Percentiles rank a stretch among this genome's conserved stretches.
Evolutionary conservation across 2,329 filamentous ascomycete species (phyloP).

Genomic region (Metarhizium humberi): DNA sequence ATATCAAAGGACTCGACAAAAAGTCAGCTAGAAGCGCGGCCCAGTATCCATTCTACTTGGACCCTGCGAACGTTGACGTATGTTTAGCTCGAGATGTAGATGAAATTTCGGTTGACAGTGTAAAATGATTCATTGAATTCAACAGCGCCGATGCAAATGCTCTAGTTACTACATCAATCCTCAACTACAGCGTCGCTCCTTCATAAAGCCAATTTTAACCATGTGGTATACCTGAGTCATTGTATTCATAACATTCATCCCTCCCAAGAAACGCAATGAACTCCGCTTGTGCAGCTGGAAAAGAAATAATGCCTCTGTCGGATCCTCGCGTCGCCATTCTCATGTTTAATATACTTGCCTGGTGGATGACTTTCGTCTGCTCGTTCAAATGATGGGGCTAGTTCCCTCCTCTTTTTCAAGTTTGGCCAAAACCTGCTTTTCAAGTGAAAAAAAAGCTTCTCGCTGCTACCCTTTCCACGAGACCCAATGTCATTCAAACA

Average conservation of each 20-base stretch:
- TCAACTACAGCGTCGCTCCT: neutral
- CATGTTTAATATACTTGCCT: neutral
- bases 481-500: neutral
- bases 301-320: neutral
- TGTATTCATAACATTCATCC: conserved; percentile 5
- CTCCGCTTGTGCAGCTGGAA: conserved; percentile 4
- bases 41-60: too few species aligned
- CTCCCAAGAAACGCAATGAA: neutral
- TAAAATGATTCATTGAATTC: neutral
- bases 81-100: neutral
- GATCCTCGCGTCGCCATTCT: neutral
- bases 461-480: too few species aligned
- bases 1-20: too few species aligned
- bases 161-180: neutral
- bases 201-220: conserved; percentile 2
- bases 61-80: neutral
- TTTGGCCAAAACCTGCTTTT: too few species aligned
- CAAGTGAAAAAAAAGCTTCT: too few species aligned
- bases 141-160: neutral
- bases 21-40: too few species aligned
- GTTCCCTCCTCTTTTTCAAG: too few species aligned
- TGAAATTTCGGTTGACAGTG: neutral
- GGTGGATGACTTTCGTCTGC: neutral
- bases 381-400: too few species aligned
- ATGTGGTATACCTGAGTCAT: conserved; percentile 8